A percentile compares a stretch with the other conserved stretches of the same genome.
These are phyloP conservation scores for Suhomyces kilbournensis DNA, from an alignment of 805 yeast genomes.

Conservation along the genomic window DNA sequence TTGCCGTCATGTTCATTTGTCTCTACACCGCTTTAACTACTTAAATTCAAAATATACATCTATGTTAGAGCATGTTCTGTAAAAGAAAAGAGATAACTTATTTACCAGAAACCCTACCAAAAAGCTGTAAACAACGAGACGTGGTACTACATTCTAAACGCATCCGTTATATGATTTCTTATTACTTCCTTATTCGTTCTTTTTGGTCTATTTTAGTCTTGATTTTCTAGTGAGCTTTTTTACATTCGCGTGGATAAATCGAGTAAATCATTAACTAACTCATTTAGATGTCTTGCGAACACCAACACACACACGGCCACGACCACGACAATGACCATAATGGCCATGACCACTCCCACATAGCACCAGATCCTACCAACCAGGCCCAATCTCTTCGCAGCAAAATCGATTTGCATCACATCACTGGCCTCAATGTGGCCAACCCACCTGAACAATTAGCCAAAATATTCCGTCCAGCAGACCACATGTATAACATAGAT, in stretches of 20 bases:
- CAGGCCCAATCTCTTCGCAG: conserved; percentile 63
- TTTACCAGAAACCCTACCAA: no score
- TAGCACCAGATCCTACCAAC: conserved; percentile 69
- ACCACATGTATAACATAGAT: conserved; percentile 46
- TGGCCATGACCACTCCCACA: conserved; percentile 28
- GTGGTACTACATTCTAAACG: no score
- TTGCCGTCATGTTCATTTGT: conserved; percentile 68
- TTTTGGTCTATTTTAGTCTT: background rate
- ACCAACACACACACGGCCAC: conserved; percentile 30
- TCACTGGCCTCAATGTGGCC: conserved; percentile 62
- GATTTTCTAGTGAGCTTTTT: background rate
- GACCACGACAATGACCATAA: conserved; percentile 38
- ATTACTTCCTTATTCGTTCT: no score
- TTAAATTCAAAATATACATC: background rate
- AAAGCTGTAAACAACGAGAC: no score
- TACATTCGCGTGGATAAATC: no score
- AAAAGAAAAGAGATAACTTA: no score
- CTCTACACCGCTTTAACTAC: conserved; percentile 21
- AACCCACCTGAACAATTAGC: conserved; percentile 49
- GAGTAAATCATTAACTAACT: no score
- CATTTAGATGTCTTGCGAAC: conserved; percentile 19
- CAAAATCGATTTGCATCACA: conserved; percentile 56
- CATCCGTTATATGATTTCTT: no score
- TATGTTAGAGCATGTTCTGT: no score
- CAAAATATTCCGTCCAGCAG: conserved; percentile 52